Conservation (phyloP, 169 alveolate species). For the Plasmodium gaboni region DNA sequence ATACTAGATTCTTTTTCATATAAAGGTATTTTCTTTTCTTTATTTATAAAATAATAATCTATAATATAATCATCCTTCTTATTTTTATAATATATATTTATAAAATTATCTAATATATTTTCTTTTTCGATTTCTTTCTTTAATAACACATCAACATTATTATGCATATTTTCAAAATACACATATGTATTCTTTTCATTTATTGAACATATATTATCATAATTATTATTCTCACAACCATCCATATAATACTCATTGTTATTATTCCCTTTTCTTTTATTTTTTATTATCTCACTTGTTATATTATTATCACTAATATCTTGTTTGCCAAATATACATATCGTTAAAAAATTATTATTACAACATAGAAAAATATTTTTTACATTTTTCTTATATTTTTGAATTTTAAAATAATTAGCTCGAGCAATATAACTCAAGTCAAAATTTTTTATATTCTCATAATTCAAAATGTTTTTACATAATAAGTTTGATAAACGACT, state of each 20-base stretch:
- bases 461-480: conserved; percentile 38
- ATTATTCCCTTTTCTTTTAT: background rate
- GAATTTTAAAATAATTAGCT: conserved; percentile 71
- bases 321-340: conserved; percentile 64
- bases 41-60: conserved; percentile 35
- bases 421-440: conserved; percentile 53
- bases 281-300: background rate
- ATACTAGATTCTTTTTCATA: background rate
- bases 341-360: conserved; percentile 48
- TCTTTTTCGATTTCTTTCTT: conserved; percentile 46
- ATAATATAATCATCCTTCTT: conserved; percentile 56
- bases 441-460: conserved; percentile 50
- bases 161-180: background rate
- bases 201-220: background rate
- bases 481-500: conserved; percentile 44
- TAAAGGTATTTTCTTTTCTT: conserved; percentile 39
- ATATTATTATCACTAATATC: conserved; percentile 8
- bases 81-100: conserved; percentile 44
- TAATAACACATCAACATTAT: background rate
- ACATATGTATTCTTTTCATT: background rate
- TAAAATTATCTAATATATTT: conserved; percentile 40
- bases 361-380: conserved; percentile 71
- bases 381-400: conserved; percentile 60
- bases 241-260: background rate
- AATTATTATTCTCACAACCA: background rate